Conservation (phyloP, 1,284 basidiomycete genomes). For the Porodaedalea pini region DNA sequence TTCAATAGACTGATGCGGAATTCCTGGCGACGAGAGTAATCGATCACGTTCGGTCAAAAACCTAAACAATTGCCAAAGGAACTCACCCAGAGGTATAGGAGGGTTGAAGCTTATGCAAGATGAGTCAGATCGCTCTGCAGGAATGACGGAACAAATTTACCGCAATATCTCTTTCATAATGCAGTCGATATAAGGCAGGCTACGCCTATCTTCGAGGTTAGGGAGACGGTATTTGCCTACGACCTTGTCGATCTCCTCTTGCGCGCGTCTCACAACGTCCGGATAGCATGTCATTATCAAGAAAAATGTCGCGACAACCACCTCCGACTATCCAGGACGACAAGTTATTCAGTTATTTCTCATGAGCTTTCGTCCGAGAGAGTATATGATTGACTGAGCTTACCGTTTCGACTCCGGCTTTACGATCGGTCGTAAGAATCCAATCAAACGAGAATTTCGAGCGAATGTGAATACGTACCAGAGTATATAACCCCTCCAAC, state of each 20-base stretch:
- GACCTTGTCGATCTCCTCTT: slow-evolving; percentile 28
- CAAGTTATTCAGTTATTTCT: background rate
- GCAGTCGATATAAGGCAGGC: slow-evolving; percentile 26
- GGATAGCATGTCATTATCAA: slow-evolving; percentile 30
- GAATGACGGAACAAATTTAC: background rate
- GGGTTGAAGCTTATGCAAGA: background rate
- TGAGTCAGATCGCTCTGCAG: background rate
- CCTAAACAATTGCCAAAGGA: background rate
- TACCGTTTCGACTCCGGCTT: slow-evolving; percentile 14
- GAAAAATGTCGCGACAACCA: slow-evolving; percentile 26
- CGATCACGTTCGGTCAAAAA: background rate
- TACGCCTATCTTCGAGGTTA: slow-evolving; percentile 27
- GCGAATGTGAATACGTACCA: background rate
- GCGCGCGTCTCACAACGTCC: slow-evolving; percentile 25
- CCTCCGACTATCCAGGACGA: slow-evolving; percentile 15
- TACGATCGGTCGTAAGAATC: no score
- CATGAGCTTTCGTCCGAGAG: background rate
- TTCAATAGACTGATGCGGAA: slow-evolving; percentile 15
- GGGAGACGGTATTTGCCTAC: slow-evolving; percentile 28
- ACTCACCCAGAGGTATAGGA: background rate
- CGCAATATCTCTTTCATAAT: slow-evolving; percentile 7
- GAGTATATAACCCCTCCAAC: slow-evolving; percentile 14
- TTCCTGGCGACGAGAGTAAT: background rate
- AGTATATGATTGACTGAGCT: background rate
- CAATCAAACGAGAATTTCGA: background rate